A percentile compares a stretch with the other conserved stretches of the same genome.
phyloP scores from a whole-genome alignment of 495 filamentous ascomycete genomes.

The Penicillium waksmanii region DNA sequence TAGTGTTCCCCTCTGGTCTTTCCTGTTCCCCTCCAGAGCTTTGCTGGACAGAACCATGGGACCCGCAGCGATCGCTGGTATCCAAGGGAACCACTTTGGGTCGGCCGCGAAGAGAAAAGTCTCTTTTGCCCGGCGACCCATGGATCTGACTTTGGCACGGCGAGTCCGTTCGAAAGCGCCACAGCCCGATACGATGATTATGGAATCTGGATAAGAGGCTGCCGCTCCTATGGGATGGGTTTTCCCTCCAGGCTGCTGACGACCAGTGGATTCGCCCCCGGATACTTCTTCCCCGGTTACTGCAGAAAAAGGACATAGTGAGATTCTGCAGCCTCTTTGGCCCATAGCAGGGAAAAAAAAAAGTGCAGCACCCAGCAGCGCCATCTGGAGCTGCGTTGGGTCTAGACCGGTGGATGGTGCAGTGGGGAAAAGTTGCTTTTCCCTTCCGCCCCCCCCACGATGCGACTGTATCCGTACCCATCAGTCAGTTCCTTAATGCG shows the following conservation, averaged over 20 bases:
- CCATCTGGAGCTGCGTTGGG: neutral
- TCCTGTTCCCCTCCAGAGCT: constrained; percentile 4
- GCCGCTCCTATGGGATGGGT: neutral
- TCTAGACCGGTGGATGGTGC: neutral
- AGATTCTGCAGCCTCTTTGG: neutral
- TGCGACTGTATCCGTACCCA: constrained; percentile 2
- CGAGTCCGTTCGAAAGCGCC: constrained; percentile 26
- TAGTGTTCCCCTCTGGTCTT: neutral
- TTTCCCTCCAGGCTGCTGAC: neutral
- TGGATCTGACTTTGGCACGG: constrained; percentile 20
- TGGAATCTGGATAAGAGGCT: neutral
- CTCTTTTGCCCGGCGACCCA: constrained; percentile 21
- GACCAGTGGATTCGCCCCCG: neutral
- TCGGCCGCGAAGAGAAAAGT: constrained; percentile 16
- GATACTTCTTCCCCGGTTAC: neutral
- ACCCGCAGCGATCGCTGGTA: constrained; percentile 27
- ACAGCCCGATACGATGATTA: constrained; percentile 21
- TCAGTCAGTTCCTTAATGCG: neutral
- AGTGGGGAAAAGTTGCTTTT: neutral
- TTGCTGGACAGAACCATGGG: constrained; percentile 26
- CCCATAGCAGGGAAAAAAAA: too few species aligned
- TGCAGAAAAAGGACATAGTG: neutral
- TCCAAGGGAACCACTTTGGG: neutral
- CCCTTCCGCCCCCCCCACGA: neutral
- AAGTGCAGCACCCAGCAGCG: neutral